Percentiles rank a stretch among this genome's conserved stretches.
phyloP scores from a whole-genome alignment of 2,329 filamentous ascomycete genomes.

The Aspergillus sp. region DNA sequence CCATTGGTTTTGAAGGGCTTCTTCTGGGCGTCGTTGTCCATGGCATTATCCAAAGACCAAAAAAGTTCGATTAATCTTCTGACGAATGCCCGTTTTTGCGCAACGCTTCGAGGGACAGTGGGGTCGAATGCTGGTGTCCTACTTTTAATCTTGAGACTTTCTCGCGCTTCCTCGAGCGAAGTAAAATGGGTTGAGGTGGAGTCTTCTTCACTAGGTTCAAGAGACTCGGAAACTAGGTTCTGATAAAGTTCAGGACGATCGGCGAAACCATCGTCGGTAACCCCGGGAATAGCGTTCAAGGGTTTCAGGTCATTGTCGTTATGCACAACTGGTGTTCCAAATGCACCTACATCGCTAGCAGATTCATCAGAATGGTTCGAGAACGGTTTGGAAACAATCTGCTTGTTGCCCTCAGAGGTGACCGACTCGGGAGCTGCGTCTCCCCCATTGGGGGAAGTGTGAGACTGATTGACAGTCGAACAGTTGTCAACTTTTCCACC shows the following conservation, averaged over 20 bases:
- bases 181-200: slow-evolving; percentile 14
- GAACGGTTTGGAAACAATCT: neutral
- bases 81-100: slow-evolving; percentile 27
- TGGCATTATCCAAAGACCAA: slow-evolving; percentile 23
- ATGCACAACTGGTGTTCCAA: neutral
- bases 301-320: neutral
- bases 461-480: neutral
- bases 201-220: neutral
- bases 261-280: neutral
- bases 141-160: neutral
- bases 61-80: slow-evolving; percentile 22
- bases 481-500: neutral
- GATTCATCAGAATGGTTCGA: neutral
- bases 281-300: neutral
- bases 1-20: slow-evolving; percentile 28
- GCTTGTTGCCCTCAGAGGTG: neutral
- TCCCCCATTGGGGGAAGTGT: neutral
- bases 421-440: neutral
- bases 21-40: slow-evolving; percentile 24
- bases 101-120: slow-evolving; percentile 25
- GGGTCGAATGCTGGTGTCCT: slow-evolving; percentile 14
- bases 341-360: neutral
- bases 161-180: slow-evolving; percentile 21
- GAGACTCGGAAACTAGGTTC: neutral
- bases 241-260: neutral